phyloP scores from a whole-genome alignment of 768 basidiomycete genomes.

The Clavaria fumosa region DNA sequence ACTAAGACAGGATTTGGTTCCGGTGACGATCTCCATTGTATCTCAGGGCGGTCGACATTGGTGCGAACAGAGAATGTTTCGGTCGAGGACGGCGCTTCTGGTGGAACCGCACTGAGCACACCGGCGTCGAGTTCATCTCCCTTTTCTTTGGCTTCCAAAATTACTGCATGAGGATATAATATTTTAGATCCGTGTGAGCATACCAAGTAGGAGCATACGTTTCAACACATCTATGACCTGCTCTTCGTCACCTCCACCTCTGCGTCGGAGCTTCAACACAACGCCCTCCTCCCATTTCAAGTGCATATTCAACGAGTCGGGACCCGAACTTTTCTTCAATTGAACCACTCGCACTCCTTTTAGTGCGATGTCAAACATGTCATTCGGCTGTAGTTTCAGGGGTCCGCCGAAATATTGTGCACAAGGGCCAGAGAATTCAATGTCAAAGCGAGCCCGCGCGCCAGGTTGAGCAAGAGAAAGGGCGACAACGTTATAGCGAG shows the following conservation, averaged over 20 bases:
- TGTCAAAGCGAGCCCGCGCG: constrained; percentile 23
- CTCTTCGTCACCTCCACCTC: constrained; percentile 9
- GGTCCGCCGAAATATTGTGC: constrained; percentile 17
- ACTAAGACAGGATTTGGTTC: too few relatives aligned
- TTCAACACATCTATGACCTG: constrained; percentile 18
- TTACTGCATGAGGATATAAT: not conserved
- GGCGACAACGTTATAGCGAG: constrained; percentile 19
- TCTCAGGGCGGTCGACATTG: too few relatives aligned
- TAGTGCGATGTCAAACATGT: constrained; percentile 32
- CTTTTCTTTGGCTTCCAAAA: constrained; percentile 4
- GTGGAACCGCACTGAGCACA: too few relatives aligned
- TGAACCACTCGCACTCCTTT: constrained; percentile 25
- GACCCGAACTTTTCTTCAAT: constrained; percentile 13
- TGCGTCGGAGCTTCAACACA: constrained; percentile 20
- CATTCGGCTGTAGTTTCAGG: constrained; percentile 26
- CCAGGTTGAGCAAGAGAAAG: constrained; percentile 8
- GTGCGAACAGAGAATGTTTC: too few relatives aligned
- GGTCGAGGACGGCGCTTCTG: too few relatives aligned
- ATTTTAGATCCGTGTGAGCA: not conserved
- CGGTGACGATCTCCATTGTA: too few relatives aligned
- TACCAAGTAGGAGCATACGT: constrained; percentile 10
- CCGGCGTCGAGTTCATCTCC: too few relatives aligned
- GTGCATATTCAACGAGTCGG: constrained; percentile 23
- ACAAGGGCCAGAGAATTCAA: constrained; percentile 22
- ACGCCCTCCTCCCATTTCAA: constrained; percentile 30